A percentile compares a stretch with the other conserved stretches of the same genome.
These are phyloP conservation scores for Aechmea fasciata DNA, from an alignment of 176 grass and related monocot genomes.

Conservation along the genomic window DNA sequence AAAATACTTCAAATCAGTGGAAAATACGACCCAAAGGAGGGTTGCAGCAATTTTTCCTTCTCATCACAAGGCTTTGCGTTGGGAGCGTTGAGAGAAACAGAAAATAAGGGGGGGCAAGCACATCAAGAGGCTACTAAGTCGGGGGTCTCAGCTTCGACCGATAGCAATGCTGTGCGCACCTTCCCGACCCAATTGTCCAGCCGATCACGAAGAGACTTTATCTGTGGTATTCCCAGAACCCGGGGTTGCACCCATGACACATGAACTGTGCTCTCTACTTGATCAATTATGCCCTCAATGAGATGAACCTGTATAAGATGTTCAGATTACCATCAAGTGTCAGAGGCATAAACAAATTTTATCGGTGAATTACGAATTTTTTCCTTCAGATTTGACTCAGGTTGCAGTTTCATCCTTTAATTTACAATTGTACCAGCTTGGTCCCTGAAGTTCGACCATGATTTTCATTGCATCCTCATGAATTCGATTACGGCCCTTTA, in stretches of 20 bases:
- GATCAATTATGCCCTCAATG: conserved; percentile 92
- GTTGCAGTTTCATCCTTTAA: too few species aligned
- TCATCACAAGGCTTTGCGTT: not conserved
- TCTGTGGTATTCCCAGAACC: conserved; percentile 74
- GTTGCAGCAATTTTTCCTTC: not conserved
- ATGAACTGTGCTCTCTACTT: conserved; percentile 70
- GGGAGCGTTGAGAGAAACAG: not conserved
- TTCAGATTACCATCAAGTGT: not conserved
- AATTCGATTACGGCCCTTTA: too few species aligned
- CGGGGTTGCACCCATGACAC: conserved; percentile 88
- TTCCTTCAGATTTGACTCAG: too few species aligned
- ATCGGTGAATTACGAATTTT: too few species aligned
- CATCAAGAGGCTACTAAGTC: conserved; percentile 66
- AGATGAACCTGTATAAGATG: conserved; percentile 65
- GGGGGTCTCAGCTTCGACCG: conserved; percentile 82
- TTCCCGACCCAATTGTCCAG: conserved; percentile 79
- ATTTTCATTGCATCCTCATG: too few species aligned
- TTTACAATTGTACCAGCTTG: too few species aligned
- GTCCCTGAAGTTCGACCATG: too few species aligned
- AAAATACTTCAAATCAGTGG: not conserved
- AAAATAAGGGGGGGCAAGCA: not conserved
- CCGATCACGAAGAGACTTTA: conserved; percentile 61
- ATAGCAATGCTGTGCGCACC: conserved; percentile 62
- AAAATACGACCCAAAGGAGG: conserved; percentile 1
- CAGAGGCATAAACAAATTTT: too few species aligned